Evolutionary conservation across 768 basidiomycete genomes (phyloP).

Genomic region (Hysterangium stoloniferum): DNA sequence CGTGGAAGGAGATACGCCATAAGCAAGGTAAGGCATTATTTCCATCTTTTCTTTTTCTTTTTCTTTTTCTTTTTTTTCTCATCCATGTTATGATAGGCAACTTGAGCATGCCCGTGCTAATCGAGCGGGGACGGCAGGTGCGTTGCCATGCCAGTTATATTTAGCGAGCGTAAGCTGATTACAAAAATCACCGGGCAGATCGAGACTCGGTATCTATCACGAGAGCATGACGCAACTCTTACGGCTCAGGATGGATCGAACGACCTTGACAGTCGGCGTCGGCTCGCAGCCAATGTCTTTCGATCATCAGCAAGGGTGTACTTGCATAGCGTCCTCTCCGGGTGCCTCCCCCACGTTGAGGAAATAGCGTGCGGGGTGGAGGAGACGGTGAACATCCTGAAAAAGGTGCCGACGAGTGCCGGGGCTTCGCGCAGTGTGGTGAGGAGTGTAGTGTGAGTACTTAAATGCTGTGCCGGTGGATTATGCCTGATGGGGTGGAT

Average conservation of each 20-base stretch:
- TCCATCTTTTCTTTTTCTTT: neutral
- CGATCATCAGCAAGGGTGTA: constrained; percentile 68
- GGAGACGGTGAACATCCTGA: constrained; percentile 45
- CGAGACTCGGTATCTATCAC: constrained; percentile 7
- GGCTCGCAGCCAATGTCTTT: constrained; percentile 45
- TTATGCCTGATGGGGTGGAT: neutral
- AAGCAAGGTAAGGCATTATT: constrained; percentile 26
- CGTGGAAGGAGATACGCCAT: constrained; percentile 47
- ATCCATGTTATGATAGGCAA: too few relatives aligned
- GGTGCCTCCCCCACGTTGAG: constrained; percentile 54
- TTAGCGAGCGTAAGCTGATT: neutral
- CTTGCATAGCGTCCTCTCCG: constrained; percentile 69
- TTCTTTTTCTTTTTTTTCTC: neutral
- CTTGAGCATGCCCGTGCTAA: constrained; percentile 56
- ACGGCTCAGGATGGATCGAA: neutral
- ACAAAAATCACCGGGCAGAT: neutral
- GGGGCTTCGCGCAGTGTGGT: constrained; percentile 47
- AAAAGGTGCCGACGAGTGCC: constrained; percentile 28
- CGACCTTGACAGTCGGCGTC: constrained; percentile 24
- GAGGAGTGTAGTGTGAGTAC: constrained; percentile 57
- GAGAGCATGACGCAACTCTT: constrained; percentile 9
- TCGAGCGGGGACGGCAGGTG: constrained; percentile 35
- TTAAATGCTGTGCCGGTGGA: neutral
- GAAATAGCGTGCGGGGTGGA: constrained; percentile 52
- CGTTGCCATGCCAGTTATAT: neutral